Percentiles rank a stretch among this genome's conserved stretches.
Conservation (phyloP, 345 rosid species). For the Toxicodendron radicans region DNA sequence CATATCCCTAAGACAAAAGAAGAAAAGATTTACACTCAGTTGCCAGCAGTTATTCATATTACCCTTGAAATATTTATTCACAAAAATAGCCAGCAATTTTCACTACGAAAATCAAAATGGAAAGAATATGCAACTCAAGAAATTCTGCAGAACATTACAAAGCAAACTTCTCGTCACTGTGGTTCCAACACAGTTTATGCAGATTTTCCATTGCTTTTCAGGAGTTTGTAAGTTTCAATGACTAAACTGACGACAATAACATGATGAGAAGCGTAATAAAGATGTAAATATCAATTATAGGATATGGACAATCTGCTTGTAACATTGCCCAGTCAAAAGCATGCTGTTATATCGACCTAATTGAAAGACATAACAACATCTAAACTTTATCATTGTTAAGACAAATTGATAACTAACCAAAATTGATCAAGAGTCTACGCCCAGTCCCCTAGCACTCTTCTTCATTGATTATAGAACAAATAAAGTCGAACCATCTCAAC, state of each 20-base stretch:
- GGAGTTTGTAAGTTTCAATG: neutral
- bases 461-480: neutral
- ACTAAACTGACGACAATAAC: neutral
- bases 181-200: neutral
- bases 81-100: neutral
- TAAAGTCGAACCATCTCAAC: neutral
- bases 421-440: neutral
- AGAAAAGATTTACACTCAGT: neutral
- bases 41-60: neutral
- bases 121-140: neutral
- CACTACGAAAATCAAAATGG: neutral
- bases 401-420: neutral
- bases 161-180: neutral
- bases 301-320: neutral
- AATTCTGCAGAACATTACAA: neutral
- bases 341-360: neutral
- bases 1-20: constrained; percentile 67
- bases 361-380: neutral
- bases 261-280: too few species aligned
- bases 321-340: neutral
- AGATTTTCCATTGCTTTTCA: neutral
- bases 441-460: neutral
- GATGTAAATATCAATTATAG: too few species aligned
- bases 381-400: neutral
- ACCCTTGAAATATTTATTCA: neutral